Evolutionary conservation across 2,329 filamentous ascomycete species (phyloP).

Genomic region (Parastagonospora nodorum): DNA sequence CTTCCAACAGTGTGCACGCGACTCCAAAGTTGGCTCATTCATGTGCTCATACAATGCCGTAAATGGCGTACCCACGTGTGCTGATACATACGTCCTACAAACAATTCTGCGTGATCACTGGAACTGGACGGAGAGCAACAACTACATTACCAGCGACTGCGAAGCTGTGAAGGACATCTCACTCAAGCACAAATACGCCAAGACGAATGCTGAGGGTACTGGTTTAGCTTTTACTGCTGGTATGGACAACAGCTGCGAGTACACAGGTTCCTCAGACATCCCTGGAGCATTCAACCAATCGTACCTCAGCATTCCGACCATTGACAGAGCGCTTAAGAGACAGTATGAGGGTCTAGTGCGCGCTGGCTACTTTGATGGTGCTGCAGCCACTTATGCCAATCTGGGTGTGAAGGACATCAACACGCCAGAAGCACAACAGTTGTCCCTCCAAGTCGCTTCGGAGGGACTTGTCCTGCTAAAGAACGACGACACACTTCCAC

Average conservation of each 20-base stretch:
- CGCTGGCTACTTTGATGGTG: conserved; percentile 63
- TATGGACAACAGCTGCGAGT: conserved; percentile 60
- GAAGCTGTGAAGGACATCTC: conserved; percentile 66
- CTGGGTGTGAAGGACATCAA: conserved; percentile 63
- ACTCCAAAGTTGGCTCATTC: conserved; percentile 52
- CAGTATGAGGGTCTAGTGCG: conserved; percentile 61
- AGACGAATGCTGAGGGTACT: conserved; percentile 47
- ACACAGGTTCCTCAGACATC: conserved; percentile 40
- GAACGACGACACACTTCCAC: conserved; percentile 55
- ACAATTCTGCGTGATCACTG: conserved; percentile 69
- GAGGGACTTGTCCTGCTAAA: conserved; percentile 58
- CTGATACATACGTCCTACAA: conserved; percentile 65
- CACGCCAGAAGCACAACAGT: conserved; percentile 57
- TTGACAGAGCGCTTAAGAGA: conserved; percentile 58
- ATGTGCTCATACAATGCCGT: conserved; percentile 67
- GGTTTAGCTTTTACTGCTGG: conserved; percentile 57
- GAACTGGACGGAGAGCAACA: conserved; percentile 64
- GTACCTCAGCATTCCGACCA: conserved; percentile 49
- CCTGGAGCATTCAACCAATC: conserved; percentile 15
- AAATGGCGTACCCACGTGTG: conserved; percentile 69
- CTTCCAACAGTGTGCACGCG: conserved; percentile 60
- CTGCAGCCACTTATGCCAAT: conserved; percentile 54
- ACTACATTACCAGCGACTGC: conserved; percentile 70
- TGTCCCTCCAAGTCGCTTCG: conserved; percentile 60
- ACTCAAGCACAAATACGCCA: conserved; percentile 52